phyloP scores from a whole-genome alignment of 129 eudicot species.

The Mikania micrantha region DNA sequence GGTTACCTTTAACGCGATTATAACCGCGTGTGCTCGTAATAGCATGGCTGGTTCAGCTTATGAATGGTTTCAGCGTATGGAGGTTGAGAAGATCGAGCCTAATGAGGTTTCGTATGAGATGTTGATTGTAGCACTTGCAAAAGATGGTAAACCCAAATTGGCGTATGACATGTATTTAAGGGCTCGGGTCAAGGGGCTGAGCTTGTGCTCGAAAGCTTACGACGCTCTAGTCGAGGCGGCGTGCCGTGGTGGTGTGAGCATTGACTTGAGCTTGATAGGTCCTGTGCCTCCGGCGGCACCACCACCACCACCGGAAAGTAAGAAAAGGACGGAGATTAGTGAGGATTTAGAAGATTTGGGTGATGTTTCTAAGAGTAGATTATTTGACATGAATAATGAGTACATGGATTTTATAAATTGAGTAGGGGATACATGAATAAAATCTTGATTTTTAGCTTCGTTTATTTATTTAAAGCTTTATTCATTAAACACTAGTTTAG shows the following conservation, averaged over 20 bases:
- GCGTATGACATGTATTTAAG: constrained; percentile 71
- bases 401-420: constrained; percentile 4
- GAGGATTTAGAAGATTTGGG: constrained; percentile 36
- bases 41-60: constrained; percentile 56
- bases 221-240: constrained; percentile 48
- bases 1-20: constrained; percentile 83
- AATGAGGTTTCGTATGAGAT: constrained; percentile 74
- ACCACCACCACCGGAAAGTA: constrained; percentile 38
- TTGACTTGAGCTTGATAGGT: constrained; percentile 50
- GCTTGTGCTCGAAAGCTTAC: constrained; percentile 57
- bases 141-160: constrained; percentile 79
- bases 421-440: constrained; percentile 7
- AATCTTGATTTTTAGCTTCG: background rate
- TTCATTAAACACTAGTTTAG: too few species aligned
- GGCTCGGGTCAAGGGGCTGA: constrained; percentile 51
- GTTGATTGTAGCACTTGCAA: constrained; percentile 74
- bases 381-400: constrained; percentile 30
- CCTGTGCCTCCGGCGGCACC: constrained; percentile 49
- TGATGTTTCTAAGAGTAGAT: constrained; percentile 47
- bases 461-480: too few species aligned
- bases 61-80: constrained; percentile 85
- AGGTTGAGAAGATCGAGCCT: constrained; percentile 43
- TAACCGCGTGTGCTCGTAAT: constrained; percentile 57
- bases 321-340: constrained; percentile 39
- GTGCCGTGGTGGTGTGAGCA: constrained; percentile 33